phyloP scores from a whole-genome alignment of 495 filamentous ascomycete species.

The Neurospora sp. region DNA sequence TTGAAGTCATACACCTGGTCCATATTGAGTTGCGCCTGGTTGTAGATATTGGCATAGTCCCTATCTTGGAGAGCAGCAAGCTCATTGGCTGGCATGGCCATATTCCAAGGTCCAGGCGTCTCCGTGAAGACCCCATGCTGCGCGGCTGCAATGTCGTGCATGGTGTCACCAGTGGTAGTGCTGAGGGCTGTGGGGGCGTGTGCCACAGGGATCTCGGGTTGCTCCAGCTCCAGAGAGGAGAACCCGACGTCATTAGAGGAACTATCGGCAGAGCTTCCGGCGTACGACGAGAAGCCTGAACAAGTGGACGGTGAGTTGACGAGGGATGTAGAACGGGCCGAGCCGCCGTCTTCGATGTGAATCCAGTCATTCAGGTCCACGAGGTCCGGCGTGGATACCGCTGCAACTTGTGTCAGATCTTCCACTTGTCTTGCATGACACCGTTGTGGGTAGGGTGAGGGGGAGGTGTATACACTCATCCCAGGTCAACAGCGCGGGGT shows the following conservation, averaged over 20 bases:
- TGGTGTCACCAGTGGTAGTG: too few species aligned
- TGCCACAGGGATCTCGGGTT: too few species aligned
- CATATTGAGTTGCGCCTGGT: too few species aligned
- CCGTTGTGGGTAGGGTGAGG: not conserved
- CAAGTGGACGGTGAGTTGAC: not conserved
- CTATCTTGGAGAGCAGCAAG: too few species aligned
- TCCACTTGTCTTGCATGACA: not conserved
- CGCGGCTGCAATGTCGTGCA: too few species aligned
- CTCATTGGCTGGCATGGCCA: too few species aligned
- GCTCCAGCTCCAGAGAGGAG: accelerated
- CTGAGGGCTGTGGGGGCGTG: too few species aligned
- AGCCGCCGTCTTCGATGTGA: not conserved
- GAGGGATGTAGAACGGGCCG: not conserved
- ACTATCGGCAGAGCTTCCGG: not conserved
- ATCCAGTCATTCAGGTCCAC: not conserved
- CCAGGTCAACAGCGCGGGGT: not conserved
- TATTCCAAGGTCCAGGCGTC: too few species aligned
- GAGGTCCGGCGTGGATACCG: not conserved
- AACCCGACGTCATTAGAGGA: not conserved
- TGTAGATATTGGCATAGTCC: too few species aligned
- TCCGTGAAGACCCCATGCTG: too few species aligned
- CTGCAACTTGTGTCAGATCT: not conserved
- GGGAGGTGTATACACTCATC: not conserved
- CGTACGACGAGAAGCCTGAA: not conserved
- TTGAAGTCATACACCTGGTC: too few species aligned